phyloP scores from a whole-genome alignment of 208 protist species.

The Leishmania gerbilli region DNA sequence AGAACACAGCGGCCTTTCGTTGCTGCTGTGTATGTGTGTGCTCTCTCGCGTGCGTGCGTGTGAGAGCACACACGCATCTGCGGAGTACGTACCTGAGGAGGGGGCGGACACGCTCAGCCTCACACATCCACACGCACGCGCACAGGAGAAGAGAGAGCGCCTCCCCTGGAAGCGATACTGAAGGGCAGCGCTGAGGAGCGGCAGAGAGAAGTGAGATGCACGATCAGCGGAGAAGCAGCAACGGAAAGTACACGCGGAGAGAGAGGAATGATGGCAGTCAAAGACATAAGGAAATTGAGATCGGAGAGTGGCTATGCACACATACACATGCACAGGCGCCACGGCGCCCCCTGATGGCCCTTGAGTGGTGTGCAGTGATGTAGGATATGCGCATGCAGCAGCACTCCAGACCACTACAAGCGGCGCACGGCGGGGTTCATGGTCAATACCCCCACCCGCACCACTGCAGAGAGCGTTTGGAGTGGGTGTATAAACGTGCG shows the following conservation, averaged over 20 bases:
- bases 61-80: not conserved
- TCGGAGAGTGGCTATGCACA: not conserved
- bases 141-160: not conserved
- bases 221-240: not conserved
- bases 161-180: not conserved
- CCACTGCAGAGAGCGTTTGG: not conserved
- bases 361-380: not conserved
- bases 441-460: not conserved
- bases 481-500: not conserved
- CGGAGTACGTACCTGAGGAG: not conserved
- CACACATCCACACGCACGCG: not conserved
- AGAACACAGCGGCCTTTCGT: not conserved
- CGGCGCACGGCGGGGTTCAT: not conserved
- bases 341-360: not conserved
- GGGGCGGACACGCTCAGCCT: not conserved
- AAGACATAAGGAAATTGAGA: not conserved
- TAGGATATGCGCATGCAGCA: not conserved
- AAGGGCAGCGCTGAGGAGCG: not conserved
- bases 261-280: not conserved
- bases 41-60: not conserved
- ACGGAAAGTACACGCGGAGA: slow-evolving; percentile 2
- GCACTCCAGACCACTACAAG: not conserved
- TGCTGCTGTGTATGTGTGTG: not conserved
- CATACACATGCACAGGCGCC: not conserved
- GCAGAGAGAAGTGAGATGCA: slow-evolving; percentile 5